Base-by-base conservation (phyloP, 2,329 filamentous ascomycete genomes). In the Cladosporium sp. region DNA sequence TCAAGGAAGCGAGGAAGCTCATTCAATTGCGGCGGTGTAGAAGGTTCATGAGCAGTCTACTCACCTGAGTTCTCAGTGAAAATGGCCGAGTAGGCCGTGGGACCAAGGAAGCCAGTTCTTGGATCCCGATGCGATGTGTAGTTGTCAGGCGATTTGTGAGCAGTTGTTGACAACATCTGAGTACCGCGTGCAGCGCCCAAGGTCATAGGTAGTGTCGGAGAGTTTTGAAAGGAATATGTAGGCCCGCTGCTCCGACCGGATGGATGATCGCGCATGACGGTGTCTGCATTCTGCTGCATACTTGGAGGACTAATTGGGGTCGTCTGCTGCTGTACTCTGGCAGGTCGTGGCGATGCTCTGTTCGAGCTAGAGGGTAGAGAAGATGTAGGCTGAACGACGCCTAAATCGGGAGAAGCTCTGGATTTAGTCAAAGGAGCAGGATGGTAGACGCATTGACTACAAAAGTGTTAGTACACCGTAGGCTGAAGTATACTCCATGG, bases 381-480 rank as follows among this genome's bases (percentile, higher is more conserved):
- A 1, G 8, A 10, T 37, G 19, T 8, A 20, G 15, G 10, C 28
- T 32, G 28, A 32, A 32, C 39, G 24, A 42, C 13, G 15, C 22
- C 20, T 28, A 45, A 8, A 25, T 45, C 42, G 19, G 55, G 47
- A 15, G 55, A 57, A 3, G 17, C 32, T 42, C 36, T 42, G 19
- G 55, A 59, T 48, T 65, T 68, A 7, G 65, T 70, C 28, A 70
- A 60, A 17, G 69, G 69, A 20, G 69, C 70, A 15, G 70, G 70
- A 57, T 72, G 70, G 50, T 72, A 72, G 35, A 71, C 61, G 39
- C 70, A 72, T 60, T 68, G 64, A 19, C 63, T 67, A 3, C 8
- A 9, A 10, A 32, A 10, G 8, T 32, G 12, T 32, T 10, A 32
- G 28, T 32, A 32, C 12, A 10, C 12, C 8, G 28, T 9, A 10